Percentiles rank a stretch among this genome's conserved stretches.
phyloP scores from a whole-genome alignment of 1,284 basidiomycete species.

The Austroboletus novae-zelandiae region DNA sequence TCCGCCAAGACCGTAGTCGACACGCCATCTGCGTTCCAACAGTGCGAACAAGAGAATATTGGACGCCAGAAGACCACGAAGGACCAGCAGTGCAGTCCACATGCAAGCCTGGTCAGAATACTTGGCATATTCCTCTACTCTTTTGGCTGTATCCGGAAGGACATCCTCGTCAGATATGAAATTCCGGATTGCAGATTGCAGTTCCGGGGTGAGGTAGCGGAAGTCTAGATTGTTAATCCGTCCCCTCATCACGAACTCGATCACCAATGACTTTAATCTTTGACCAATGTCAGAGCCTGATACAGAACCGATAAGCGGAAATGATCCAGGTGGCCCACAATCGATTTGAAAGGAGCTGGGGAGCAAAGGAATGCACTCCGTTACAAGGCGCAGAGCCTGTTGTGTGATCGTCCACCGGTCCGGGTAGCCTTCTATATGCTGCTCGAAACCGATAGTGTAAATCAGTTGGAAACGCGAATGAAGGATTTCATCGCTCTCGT shows the following conservation, averaged over 20 bases:
- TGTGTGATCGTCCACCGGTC: constrained; percentile 46
- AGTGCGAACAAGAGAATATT: constrained; percentile 40
- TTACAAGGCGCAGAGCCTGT: constrained; percentile 34
- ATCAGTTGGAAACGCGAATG: no score
- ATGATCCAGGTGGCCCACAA: constrained; percentile 12
- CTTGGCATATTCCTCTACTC: constrained; percentile 14
- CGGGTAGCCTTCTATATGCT: constrained; percentile 40
- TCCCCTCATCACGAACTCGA: constrained; percentile 26
- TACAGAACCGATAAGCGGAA: constrained; percentile 34
- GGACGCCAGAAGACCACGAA: constrained; percentile 41
- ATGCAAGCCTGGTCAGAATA: constrained; percentile 2
- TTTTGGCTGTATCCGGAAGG: constrained; percentile 15
- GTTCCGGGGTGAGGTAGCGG: neutral
- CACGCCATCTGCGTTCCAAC: constrained; percentile 43
- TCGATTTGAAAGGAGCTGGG: constrained; percentile 14
- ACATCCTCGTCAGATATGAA: constrained; percentile 20
- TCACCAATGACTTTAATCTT: constrained; percentile 21
- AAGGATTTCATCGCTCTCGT: no score
- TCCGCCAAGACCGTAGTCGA: constrained; percentile 48
- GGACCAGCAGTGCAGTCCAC: constrained; percentile 38
- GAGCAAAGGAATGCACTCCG: constrained; percentile 7
- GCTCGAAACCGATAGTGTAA: constrained; percentile 43
- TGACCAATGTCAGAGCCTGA: neutral
- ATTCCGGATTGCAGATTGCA: constrained; percentile 6
- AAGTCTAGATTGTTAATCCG: constrained; percentile 16